These are phyloP conservation scores for Suillus tomentosus DNA, from an alignment of 768 basidiomycete genomes.

Conservation along the genomic window DNA sequence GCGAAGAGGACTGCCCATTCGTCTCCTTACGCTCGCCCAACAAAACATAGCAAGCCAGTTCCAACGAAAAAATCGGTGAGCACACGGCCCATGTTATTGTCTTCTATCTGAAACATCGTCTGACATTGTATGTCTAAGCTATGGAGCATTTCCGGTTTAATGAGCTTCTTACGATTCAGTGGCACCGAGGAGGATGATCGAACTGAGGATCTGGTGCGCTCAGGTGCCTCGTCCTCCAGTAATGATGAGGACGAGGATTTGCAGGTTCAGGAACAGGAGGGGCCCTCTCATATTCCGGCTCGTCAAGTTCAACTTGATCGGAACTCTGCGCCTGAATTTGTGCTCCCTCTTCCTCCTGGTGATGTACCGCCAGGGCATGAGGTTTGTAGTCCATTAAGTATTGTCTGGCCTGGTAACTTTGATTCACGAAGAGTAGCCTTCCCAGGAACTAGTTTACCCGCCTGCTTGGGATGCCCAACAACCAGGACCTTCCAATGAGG, in stretches of 20 bases:
- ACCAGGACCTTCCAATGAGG: constrained; percentile 1
- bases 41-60: constrained; percentile 23
- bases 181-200: constrained; percentile 24
- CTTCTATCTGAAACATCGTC: constrained; percentile 3
- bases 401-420: neutral
- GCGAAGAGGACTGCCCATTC: constrained; percentile 39
- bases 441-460: constrained; percentile 7
- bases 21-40: constrained; percentile 58
- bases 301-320: constrained; percentile 26
- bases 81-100: neutral
- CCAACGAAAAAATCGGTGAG: constrained; percentile 52
- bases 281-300: constrained; percentile 26
- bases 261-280: constrained; percentile 19
- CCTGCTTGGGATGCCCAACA: constrained; percentile 14
- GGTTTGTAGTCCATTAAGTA: neutral
- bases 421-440: constrained; percentile 2
- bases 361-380: constrained; percentile 8
- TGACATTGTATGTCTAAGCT: constrained; percentile 29
- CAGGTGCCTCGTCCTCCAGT: constrained; percentile 21
- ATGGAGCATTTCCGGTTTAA: constrained; percentile 55
- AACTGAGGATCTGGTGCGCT: constrained; percentile 19
- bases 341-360: constrained; percentile 21
- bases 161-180: constrained; percentile 50
- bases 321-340: constrained; percentile 11
- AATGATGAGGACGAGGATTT: constrained; percentile 28